Conservation (phyloP, 148 eudicot species). For the Persicaria tinctoria region DNA sequence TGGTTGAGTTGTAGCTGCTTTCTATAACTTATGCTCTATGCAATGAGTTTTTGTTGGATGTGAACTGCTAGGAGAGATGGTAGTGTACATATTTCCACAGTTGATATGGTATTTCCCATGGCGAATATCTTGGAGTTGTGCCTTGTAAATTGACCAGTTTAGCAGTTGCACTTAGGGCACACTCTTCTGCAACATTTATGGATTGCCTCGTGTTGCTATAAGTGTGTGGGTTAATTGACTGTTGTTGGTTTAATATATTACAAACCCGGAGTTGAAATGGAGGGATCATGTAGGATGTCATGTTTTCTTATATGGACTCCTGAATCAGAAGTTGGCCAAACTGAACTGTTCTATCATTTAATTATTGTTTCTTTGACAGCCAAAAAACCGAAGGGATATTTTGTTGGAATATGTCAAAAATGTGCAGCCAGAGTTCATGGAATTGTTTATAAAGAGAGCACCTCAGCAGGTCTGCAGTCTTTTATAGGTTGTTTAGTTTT, state of each 20-base stretch:
- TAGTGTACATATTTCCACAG: not conserved
- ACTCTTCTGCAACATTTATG: not conserved
- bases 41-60: not conserved
- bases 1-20: not conserved
- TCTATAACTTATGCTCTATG: not conserved
- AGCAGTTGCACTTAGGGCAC: not conserved
- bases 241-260: not conserved
- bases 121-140: not conserved
- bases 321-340: not conserved
- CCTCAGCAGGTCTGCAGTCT: constrained; percentile 56
- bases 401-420: constrained; percentile 73
- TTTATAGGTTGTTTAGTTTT: constrained; percentile 6
- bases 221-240: not conserved
- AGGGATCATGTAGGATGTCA: constrained; percentile 2
- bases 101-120: not conserved
- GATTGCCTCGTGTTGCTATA: not conserved
- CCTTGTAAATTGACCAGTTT: not conserved
- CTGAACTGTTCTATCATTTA: not conserved
- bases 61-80: not conserved
- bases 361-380: constrained; percentile 23
- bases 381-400: constrained; percentile 65
- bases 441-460: constrained; percentile 78
- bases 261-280: not conserved
- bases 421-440: constrained; percentile 89
- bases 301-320: not conserved